Evolutionary conservation across 2,329 filamentous ascomycete genomes (phyloP), one percentile per base, ranked within the genome.

Genomic region (Aspergillus melleus): DNA sequence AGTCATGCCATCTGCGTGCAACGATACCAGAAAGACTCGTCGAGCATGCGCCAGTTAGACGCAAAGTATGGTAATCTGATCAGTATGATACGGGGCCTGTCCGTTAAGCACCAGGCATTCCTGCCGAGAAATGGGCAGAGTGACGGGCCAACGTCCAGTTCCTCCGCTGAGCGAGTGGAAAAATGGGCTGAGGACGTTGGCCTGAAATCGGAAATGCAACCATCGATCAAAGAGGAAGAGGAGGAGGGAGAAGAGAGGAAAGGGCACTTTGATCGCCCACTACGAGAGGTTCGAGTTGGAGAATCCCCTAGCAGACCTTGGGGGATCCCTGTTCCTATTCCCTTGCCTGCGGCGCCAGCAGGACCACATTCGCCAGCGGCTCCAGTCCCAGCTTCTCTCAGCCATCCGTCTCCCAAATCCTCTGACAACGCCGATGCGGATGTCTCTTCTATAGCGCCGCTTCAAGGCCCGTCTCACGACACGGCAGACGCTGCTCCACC

Each of bases 1-100:
- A 97, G 92, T 73, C 94, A 98, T 76, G 92, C 96, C 73, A 86
- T 97, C 49, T 98, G 94, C 75, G 88, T 98, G 61, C 88, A 90
- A 70, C 86, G 93, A 59, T 96, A 96, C 73, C 91, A 96, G 77
- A 89, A 87, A 75, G 94, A 93, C 70, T 89, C 94, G 68, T 86
- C 90, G 64, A 90, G 93, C 70, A 90, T 96, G 71, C 87, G 88
- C 65, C 91, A 96, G 76, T 82, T 98, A 57, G 94, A 98, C 74
- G 91, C 91, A 63, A 98, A 97, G 75, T 98, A 97, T 73, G 92
- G 92, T 65, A 94, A 89, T 73, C 81, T 97, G 49, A 92, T 91
- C 67, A 96, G 87, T 77, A 97, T 98, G 94, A 96, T 98, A 62
- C 89, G 95, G 74, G 92, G 92, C 9, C 81, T 98, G 44, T 91